Percentiles rank a stretch among this genome's conserved stretches.
Evolutionary conservation across 768 basidiomycete species (phyloP).

Genomic region (Leccinum aurantiacum): DNA sequence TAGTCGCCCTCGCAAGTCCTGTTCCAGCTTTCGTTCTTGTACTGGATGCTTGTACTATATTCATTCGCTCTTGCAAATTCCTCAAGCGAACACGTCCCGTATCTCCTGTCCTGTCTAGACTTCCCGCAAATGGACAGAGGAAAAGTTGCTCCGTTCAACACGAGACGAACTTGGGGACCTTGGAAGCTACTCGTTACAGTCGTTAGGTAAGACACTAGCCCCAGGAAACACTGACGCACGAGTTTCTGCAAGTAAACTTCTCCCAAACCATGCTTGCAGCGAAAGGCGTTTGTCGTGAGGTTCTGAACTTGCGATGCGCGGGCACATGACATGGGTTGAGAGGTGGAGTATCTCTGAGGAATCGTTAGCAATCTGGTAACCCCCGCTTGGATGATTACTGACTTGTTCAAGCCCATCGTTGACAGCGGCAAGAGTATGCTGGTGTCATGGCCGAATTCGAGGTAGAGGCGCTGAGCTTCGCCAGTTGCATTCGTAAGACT

Average conservation of each 20-base stretch:
- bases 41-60: conserved; percentile 27
- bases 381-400: conserved; percentile 3
- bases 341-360: conserved; percentile 32
- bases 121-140: conserved; percentile 38
- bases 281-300: conserved; percentile 43
- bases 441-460: conserved; percentile 45
- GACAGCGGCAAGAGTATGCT: conserved; percentile 40
- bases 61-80: conserved; percentile 34
- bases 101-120: conserved; percentile 29
- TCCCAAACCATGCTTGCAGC: conserved; percentile 46
- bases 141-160: conserved; percentile 42
- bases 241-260: conserved; percentile 38
- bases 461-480: conserved; percentile 34
- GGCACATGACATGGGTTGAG: conserved; percentile 31
- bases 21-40: conserved; percentile 38
- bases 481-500: conserved; percentile 38
- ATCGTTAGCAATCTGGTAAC: neutral
- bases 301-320: conserved; percentile 36
- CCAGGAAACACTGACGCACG: conserved; percentile 21
- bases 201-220: conserved; percentile 1
- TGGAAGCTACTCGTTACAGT: conserved; percentile 21
- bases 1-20: conserved; percentile 31
- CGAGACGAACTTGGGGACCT: conserved; percentile 40
- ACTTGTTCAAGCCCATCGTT: conserved; percentile 40
- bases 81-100: conserved; percentile 39